Evolutionary conservation across 106 monocot genomes (phyloP).

Genomic region (Dioscorea alata): DNA sequence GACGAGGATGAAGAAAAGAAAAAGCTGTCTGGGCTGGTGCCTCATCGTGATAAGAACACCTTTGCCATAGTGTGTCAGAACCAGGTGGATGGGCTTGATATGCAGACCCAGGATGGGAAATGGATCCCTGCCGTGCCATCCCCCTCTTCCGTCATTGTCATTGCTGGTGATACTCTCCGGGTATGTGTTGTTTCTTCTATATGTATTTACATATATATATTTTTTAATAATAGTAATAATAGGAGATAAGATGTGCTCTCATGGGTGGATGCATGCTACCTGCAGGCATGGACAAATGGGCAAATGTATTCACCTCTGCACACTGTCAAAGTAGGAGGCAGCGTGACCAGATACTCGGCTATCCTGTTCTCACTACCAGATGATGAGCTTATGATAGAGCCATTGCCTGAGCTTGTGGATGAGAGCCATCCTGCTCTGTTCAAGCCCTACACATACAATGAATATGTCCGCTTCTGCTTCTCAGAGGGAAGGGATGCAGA

Average conservation of each 20-base stretch:
- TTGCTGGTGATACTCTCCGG: not conserved
- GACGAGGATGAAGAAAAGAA: not conserved
- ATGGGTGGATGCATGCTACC: not conserved
- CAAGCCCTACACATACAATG: conserved; percentile 8
- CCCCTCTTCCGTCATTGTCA: conserved; percentile 1
- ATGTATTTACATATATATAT: no score
- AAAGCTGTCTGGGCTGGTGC: not conserved
- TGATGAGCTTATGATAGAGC: conserved; percentile 5
- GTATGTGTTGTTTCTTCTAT: not conserved
- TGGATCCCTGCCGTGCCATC: not conserved
- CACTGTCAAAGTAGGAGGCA: not conserved
- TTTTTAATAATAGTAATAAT: no score
- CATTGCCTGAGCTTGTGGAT: conserved; percentile 12
- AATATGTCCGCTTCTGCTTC: conserved; percentile 6
- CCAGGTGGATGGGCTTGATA: conserved; percentile 19
- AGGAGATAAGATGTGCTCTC: no score
- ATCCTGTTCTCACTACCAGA: conserved; percentile 9
- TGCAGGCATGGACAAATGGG: conserved; percentile 27
- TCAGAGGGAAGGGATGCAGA: not conserved
- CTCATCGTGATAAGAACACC: conserved; percentile 28
- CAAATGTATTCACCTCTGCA: conserved; percentile 2
- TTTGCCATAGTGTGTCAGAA: conserved; percentile 26
- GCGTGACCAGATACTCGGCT: conserved; percentile 6
- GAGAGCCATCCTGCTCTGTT: conserved; percentile 6
- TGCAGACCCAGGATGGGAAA: not conserved